Conservation (phyloP, 768 basidiomycete species). For the Boletus tomentosulus region DNA sequence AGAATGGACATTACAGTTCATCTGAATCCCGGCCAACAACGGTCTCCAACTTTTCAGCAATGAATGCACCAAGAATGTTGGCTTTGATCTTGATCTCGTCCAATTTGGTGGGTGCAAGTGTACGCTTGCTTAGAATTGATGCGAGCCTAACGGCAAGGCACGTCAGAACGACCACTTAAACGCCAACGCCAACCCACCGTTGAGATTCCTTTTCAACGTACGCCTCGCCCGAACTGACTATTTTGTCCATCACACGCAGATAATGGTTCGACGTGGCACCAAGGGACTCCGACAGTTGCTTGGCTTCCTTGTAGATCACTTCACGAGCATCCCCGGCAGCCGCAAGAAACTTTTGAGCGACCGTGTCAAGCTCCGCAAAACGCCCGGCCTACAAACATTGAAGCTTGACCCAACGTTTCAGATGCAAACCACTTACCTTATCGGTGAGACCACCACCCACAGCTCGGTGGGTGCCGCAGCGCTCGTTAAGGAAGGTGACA, state of each 20-base stretch:
- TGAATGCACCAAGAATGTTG: constrained; percentile 76
- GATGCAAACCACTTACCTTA: constrained; percentile 37
- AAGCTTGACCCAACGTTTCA: background rate
- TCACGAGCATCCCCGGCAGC: constrained; percentile 54
- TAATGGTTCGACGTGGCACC: constrained; percentile 70
- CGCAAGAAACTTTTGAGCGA: constrained; percentile 73
- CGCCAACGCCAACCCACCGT: constrained; percentile 48
- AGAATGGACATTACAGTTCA: constrained; percentile 39
- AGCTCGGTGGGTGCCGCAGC: constrained; percentile 81
- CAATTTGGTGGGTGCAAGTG: constrained; percentile 70
- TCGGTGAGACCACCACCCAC: constrained; percentile 79
- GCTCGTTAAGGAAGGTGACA: constrained; percentile 75
- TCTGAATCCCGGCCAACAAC: constrained; percentile 29
- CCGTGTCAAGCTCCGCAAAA: constrained; percentile 67
- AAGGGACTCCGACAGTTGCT: constrained; percentile 42
- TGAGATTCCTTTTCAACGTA: constrained; percentile 85
- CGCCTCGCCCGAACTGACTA: constrained; percentile 59
- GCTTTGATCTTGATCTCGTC: constrained; percentile 93
- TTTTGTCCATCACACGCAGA: constrained; percentile 86
- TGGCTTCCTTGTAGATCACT: constrained; percentile 64
- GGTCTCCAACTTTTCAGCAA: constrained; percentile 34
- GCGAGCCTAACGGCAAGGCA: constrained; percentile 47
- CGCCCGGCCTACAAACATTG: constrained; percentile 67
- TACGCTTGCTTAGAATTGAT: constrained; percentile 74
- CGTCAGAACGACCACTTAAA: constrained; percentile 4